Evolutionary conservation across 306 rosid genomes (phyloP), one percentile per base, ranked within the genome.

Genomic region (Carpinus fangiana): DNA sequence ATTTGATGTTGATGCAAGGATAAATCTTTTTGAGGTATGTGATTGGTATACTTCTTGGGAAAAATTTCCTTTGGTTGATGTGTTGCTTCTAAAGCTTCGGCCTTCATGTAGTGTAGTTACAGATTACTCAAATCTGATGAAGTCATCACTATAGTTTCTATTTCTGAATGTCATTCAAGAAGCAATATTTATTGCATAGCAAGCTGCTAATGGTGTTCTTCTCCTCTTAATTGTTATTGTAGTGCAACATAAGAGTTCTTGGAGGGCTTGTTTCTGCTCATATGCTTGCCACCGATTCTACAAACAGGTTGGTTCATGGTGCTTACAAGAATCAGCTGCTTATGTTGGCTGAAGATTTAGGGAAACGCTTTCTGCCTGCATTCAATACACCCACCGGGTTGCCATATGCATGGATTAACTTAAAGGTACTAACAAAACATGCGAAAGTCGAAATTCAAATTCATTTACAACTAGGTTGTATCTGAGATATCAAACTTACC

Each of bases 241-340:
- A 92, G 98, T 90, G 98, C 91, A 95, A 95, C 90, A 95, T 95
- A 82, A 88, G 98, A 90, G 97, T 91, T 52, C 98, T 95, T 81
- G 98, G 98, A 73, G 98, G 98, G 78, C 98, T 95, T 77, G 90
- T 95, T 70, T 95, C 98, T 80, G 96, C 98, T 83, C 98, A 95
- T 84, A 82, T 95, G 70, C 97, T 92, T 80, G 98, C 98, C 20
- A 88, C 98, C 80, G 98, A 92, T 92, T 87, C 96, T 80, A 81
- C 92, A 61, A 85, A 85, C 80, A 84, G 91, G 81, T 72, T 90
- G 82, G 78, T 87, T 78, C 83, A 76, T 78, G 93, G 90, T 73
- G 70, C 82, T 74, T 95, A 95, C 84, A 85, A 87, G 34, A 91
- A 91, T 79, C 89, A 91, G 88, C 84, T 95, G 61, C 90, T 92